These are phyloP conservation scores for Meira nashicola DNA, from an alignment of 1,284 basidiomycete genomes.

Conservation along the genomic window DNA sequence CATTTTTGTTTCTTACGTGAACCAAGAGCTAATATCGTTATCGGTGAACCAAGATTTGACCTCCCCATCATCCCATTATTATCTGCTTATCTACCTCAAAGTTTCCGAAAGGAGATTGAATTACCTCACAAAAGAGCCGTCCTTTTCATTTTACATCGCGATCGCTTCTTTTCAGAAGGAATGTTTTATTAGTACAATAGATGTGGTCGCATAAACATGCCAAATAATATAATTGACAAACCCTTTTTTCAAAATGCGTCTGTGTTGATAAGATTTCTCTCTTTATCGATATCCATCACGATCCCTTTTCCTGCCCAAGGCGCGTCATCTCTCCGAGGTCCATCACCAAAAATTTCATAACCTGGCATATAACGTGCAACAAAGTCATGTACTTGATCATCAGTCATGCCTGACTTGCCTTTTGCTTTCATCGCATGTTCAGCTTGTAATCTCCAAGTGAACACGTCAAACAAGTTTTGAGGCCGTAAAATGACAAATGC, in stretches of 20 bases:
- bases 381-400: constrained; percentile 68
- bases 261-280: not conserved
- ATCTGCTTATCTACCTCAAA: constrained; percentile 24
- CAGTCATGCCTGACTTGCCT: constrained; percentile 66
- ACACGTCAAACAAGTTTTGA: constrained; percentile 27
- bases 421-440: constrained; percentile 75
- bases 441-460: constrained; percentile 73
- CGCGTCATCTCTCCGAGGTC: not conserved
- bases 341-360: constrained; percentile 26
- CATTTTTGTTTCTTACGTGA: constrained; percentile 31
- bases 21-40: constrained; percentile 24
- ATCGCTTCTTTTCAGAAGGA: constrained; percentile 28
- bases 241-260: not conserved
- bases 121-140: constrained; percentile 29
- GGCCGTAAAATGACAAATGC: constrained; percentile 62
- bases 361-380: constrained; percentile 32
- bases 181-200: constrained; percentile 16
- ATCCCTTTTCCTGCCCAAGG: constrained; percentile 10
- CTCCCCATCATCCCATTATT: constrained; percentile 24
- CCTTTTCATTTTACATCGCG: constrained; percentile 20
- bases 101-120: constrained; percentile 23
- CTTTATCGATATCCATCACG: not conserved
- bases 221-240: too few relatives aligned
- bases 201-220: not conserved
- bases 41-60: constrained; percentile 28